Conservation (phyloP, 1,284 basidiomycete species). For the Sanguinoderma infundibulare region DNA sequence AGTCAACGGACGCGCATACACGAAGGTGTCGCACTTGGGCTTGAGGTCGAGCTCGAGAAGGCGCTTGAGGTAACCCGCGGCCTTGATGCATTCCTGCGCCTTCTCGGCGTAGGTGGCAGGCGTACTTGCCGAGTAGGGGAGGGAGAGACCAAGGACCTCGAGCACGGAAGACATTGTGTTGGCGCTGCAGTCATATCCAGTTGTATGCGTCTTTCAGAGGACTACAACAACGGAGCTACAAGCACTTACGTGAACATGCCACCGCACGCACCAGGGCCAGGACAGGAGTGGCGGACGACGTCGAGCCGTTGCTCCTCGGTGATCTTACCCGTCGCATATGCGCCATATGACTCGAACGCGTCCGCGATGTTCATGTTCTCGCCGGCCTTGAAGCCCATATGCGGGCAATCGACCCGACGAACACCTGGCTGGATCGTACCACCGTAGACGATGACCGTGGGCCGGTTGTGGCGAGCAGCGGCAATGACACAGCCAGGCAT, state of each 20-base stretch:
- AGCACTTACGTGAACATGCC: constrained; percentile 85
- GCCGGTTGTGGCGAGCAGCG: constrained; percentile 82
- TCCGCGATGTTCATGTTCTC: constrained; percentile 84
- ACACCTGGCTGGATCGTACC: constrained; percentile 82
- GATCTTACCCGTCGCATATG: constrained; percentile 75
- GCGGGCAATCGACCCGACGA: constrained; percentile 79
- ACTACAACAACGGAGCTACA: too few relatives aligned
- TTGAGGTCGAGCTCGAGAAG: constrained; percentile 88
- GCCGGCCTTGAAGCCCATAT: constrained; percentile 78
- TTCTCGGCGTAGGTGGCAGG: constrained; percentile 87
- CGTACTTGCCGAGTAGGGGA: constrained; percentile 87
- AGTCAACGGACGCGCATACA: too few relatives aligned
- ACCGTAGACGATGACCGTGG: constrained; percentile 86
- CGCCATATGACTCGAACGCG: constrained; percentile 85
- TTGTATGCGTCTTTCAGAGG: background rate
- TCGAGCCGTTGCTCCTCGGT: constrained; percentile 79
- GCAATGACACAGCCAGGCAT: constrained; percentile 93
- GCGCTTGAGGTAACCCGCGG: constrained; percentile 82
- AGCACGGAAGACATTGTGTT: constrained; percentile 91
- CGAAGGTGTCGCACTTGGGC: constrained; percentile 59
- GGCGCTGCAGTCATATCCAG: constrained; percentile 46
- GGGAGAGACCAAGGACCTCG: constrained; percentile 91
- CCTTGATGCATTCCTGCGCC: constrained; percentile 82
- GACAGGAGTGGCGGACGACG: constrained; percentile 83
- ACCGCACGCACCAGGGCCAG: constrained; percentile 71